Evolutionary conservation across 2,329 filamentous ascomycete species (phyloP), one percentile per base, ranked within the genome.

Genomic region (Microdochium nivale): DNA sequence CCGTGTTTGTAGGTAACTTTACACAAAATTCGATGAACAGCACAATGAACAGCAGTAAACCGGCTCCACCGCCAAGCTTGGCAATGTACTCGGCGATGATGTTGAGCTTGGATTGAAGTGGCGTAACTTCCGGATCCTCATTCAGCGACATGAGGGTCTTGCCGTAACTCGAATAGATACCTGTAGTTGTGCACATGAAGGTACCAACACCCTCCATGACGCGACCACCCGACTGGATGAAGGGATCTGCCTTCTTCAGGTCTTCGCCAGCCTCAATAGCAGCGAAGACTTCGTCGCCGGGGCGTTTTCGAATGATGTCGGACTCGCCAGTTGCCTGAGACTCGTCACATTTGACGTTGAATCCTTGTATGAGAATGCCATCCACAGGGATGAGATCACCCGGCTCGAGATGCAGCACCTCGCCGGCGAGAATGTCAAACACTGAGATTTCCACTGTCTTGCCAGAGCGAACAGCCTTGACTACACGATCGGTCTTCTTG

Each of bases 1-100:
- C 70, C 3, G 62, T 56, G 53, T 80, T 74, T 19, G 77, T 64
- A 5, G 75, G 73, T 2, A 96, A 77, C 13, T 81, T 71, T 48
- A 84, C 88, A 10, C 94, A 74, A 64, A 95, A 96, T 60, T 90
- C 81, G 70, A 96, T 91, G 62, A 96, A 81, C 14, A 96, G 76
- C 47, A 95, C 86, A 47, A 92, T 76, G 70, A 96, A 96, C 47
- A 96, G 75, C 9, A 90, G 71, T 14, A 94, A 73, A 57, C 87
- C 89, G 48, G 90, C 88, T 49, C 77, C 83, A 65, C 88, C 89
- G 67, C 86, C 86, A 33, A 89, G 72, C 67, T 87, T 88, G 53
- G 86, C 86, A 64, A 90, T 90, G 70, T 86, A 88, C 57, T 87
- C 84, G 53, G 87, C 87, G 56, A 90, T 81, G 54, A 80, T 75